Base-by-base conservation (phyloP, 805 yeast genomes). In the Pichia gijzeniarum region DNA sequence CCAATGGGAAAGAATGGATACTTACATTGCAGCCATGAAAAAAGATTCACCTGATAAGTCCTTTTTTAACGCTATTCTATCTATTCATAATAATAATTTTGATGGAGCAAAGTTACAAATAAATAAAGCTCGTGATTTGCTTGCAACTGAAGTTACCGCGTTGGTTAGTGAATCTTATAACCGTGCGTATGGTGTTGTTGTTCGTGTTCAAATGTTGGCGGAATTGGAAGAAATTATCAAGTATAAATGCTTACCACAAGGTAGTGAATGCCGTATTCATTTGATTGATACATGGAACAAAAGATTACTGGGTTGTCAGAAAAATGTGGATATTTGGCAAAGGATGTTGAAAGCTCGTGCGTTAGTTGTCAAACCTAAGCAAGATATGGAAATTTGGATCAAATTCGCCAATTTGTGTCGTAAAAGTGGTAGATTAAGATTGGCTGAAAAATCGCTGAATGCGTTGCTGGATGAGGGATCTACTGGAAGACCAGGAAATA, bases 311-410 rank as follows among this genome's bases (percentile, higher is more conserved):
- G 98, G 98, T 1, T 89, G 97, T 59, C 99, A 93, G 66, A 76
- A 93, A 55, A 93, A 93, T 66, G 98, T 93, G 42, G 99, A 93
- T 66, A 89, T 90, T n/a, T 93, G 99, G 99, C 97, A 91, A 62
- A 73, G 97, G 58, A 82, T 93, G 79, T 73, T 93, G 49, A 86
- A 90, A 61, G 96, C 91, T 2, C 74, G 99, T 46, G 91, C 97
- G 0, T 71, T 93, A 39, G 98, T 93, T 13, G 85, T 93, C 38
- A 83, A 84, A 52, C 99, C 99, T 2, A 87, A 90, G 53, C 95
- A 93, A 57, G 97, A 93, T 60, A 85, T 90, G 93, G 93, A 86
- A 44, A 87, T 90, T 77, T 89, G 98, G 96, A 91, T 93, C 57
- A 90, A 93, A 63, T 95, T 93, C 72, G 98, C 99, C 18, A 93